A percentile compares a stretch with the other conserved stretches of the same genome.
phyloP scores from a whole-genome alignment of 2,329 filamentous ascomycete genomes.

The Pseudophaeomoniella oleicola region DNA sequence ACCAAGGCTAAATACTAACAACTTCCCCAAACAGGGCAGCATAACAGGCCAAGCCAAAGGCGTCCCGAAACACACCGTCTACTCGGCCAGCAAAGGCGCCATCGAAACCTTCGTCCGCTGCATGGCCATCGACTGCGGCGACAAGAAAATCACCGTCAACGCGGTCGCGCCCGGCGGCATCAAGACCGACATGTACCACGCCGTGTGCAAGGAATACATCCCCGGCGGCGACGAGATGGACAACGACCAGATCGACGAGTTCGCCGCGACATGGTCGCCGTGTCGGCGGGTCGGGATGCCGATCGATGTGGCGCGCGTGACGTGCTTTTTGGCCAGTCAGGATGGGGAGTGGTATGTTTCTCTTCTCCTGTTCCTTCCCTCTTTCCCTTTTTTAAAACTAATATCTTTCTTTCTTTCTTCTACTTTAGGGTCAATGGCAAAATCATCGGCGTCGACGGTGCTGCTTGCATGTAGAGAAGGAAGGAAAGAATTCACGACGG shows the following conservation, averaged over 20 bases:
- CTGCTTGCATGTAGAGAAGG: conserved; percentile 13
- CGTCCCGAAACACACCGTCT: conserved; percentile 57
- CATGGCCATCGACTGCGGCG: conserved; percentile 56
- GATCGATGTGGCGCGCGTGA: conserved; percentile 44
- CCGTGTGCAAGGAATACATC: conserved; percentile 22
- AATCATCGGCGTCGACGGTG: conserved; percentile 20
- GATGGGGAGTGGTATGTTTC: conserved; percentile 43
- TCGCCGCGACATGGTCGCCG: conserved; percentile 28
- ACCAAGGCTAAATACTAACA: no score
- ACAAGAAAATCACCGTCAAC: conserved; percentile 54
- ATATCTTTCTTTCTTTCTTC: not conserved
- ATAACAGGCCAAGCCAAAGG: conserved; percentile 54
- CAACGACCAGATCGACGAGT: conserved; percentile 12
- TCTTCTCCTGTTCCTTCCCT: no score
- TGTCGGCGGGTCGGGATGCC: conserved; percentile 44
- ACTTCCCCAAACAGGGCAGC: conserved; percentile 37
- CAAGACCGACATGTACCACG: conserved; percentile 54
- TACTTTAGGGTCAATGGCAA: conserved; percentile 22
- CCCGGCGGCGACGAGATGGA: conserved; percentile 19
- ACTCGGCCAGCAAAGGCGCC: conserved; percentile 62
- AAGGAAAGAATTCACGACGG: no score
- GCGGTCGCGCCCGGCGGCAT: conserved; percentile 52
- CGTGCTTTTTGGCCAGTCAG: conserved; percentile 39
- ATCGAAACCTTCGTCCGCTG: conserved; percentile 64
- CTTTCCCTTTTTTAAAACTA: not conserved